A percentile compares a stretch with the other conserved stretches of the same genome.
phyloP scores from a whole-genome alignment of 495 filamentous ascomycete genomes.

The Hypoxylon trugodes region DNA sequence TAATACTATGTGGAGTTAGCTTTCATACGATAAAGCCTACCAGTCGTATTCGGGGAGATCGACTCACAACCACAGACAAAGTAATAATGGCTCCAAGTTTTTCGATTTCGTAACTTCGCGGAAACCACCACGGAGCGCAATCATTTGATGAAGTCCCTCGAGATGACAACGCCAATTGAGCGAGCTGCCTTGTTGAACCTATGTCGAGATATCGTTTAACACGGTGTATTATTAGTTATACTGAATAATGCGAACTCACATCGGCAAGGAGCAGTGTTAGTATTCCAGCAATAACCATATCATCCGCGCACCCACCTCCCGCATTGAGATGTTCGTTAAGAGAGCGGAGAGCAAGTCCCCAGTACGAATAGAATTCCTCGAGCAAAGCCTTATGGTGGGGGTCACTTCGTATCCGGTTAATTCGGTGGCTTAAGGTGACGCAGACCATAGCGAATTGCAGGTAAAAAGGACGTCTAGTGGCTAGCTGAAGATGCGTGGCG shows the following conservation, averaged over 20 bases:
- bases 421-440: conserved; percentile 46
- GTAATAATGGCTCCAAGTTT: conserved; percentile 32
- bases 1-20: conserved; percentile 27
- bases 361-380: conserved; percentile 43
- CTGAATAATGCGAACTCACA: conserved; percentile 19
- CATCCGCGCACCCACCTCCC: conserved; percentile 22
- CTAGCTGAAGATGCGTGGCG: conserved; percentile 28
- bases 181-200: conserved; percentile 44
- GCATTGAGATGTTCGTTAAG: conserved; percentile 39
- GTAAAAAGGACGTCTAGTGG: conserved; percentile 32
- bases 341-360: conserved; percentile 47
- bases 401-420: conserved; percentile 37
- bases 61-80: conserved; percentile 42
- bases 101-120: conserved; percentile 2
- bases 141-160: conserved; percentile 41
- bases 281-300: conserved; percentile 40
- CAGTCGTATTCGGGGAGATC: too few relatives aligned
- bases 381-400: conserved; percentile 18
- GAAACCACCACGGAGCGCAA: conserved; percentile 44
- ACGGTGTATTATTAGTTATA: not conserved
- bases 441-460: conserved; percentile 43
- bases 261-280: conserved; percentile 25
- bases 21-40: too few relatives aligned
- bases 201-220: not conserved
- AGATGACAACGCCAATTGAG: conserved; percentile 46